Evolutionary conservation across 192 early-diverging fungal species (phyloP).

Genomic region (Coemansia sp.): DNA sequence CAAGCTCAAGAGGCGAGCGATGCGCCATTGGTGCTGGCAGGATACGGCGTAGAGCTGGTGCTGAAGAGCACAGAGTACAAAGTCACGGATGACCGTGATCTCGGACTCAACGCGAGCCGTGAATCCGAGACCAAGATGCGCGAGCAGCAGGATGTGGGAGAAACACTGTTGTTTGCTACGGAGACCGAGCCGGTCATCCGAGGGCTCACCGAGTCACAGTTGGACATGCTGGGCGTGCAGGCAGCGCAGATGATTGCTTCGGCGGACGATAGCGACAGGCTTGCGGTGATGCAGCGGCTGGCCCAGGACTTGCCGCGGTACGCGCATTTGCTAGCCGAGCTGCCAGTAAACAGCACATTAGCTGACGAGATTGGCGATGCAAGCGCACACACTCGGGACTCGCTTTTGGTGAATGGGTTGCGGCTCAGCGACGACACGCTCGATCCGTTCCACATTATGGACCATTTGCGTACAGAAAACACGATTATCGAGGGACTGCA

Average conservation of each 20-base stretch:
- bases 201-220: slow-evolving; percentile 59
- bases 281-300: slow-evolving; percentile 65
- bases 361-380: slow-evolving; percentile 41
- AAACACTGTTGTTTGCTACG: slow-evolving; percentile 78
- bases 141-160: slow-evolving; percentile 57
- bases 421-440: slow-evolving; percentile 55
- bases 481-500: slow-evolving; percentile 54
- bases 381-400: slow-evolving; percentile 14
- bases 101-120: slow-evolving; percentile 26
- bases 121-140: background rate
- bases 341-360: slow-evolving; percentile 56
- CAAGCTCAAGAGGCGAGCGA: background rate
- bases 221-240: slow-evolving; percentile 64
- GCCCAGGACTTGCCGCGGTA: slow-evolving; percentile 89
- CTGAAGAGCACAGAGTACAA: slow-evolving; percentile 98
- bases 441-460: slow-evolving; percentile 68
- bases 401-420: slow-evolving; percentile 69
- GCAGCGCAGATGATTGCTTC: slow-evolving; percentile 70
- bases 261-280: slow-evolving; percentile 57
- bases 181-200: slow-evolving; percentile 90
- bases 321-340: slow-evolving; percentile 67
- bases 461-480: slow-evolving; percentile 59
- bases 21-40: slow-evolving; percentile 61
- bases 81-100: slow-evolving; percentile 87
- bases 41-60: slow-evolving; percentile 91